phyloP scores from a whole-genome alignment of 768 basidiomycete genomes.

The Tricholoma hemisulphureum region DNA sequence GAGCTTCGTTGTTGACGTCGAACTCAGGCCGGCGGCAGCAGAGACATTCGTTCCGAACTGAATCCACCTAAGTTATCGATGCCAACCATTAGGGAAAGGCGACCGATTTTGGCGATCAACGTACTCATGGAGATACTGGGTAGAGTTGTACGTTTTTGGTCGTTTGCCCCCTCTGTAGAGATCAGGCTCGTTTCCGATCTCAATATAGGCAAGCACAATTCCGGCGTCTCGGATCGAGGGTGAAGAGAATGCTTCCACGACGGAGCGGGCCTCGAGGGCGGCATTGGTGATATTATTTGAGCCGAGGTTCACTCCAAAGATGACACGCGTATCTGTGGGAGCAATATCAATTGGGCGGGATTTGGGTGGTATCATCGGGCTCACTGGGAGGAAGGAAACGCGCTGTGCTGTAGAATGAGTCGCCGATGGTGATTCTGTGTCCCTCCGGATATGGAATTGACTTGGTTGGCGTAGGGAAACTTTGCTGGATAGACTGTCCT shows the following conservation, averaged over 20 bases:
- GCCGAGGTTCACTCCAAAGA: conserved; percentile 71
- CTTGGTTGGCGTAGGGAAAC: conserved; percentile 48
- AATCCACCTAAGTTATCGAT: conserved; percentile 46
- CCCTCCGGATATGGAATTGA: conserved; percentile 68
- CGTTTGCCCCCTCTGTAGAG: conserved; percentile 47
- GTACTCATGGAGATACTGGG: conserved; percentile 52
- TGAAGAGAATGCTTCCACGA: conserved; percentile 49
- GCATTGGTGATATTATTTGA: conserved; percentile 49
- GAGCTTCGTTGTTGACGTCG: conserved; percentile 40
- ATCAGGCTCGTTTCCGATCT: conserved; percentile 65
- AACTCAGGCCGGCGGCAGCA: conserved; percentile 35
- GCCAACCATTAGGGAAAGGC: background rate
- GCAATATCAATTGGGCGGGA: background rate
- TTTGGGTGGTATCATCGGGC: background rate
- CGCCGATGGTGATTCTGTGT: conserved; percentile 53
- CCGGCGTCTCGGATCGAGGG: conserved; percentile 36
- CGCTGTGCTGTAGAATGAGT: conserved; percentile 48
- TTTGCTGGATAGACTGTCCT: conserved; percentile 42
- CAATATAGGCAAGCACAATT: conserved; percentile 53
- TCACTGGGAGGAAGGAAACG: conserved; percentile 19
- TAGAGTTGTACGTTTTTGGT: conserved; percentile 36
- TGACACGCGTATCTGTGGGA: conserved; percentile 53
- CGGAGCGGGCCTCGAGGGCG: conserved; percentile 46
- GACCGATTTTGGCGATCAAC: conserved; percentile 14
- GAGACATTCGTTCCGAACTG: conserved; percentile 50